Base-by-base conservation (phyloP, 2,329 filamentous ascomycete species). In the Stromatinia cepivora region DNA sequence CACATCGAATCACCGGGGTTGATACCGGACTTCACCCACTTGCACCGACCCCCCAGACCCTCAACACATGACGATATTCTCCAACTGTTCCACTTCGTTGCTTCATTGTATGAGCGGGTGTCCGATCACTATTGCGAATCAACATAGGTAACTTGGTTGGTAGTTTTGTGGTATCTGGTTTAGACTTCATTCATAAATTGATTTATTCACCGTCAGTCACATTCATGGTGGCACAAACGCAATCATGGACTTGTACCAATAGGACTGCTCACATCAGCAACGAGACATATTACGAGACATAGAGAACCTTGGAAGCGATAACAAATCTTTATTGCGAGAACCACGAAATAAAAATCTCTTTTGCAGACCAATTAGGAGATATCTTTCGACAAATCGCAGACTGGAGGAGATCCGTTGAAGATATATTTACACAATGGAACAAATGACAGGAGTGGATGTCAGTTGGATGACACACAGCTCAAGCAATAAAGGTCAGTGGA, bases 381-480 rank as follows among this genome's bases (percentile, higher is more conserved):
- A 42, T 42, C 42, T 31, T 46, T 9, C 9, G 42, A 25, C 31
- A 31, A 46, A 42, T 15, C 22, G 59, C 42, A 53, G 42, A 50
- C 9, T 22, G 42, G 36, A 48, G 17, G 7, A 36, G 11, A 42
- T n/a, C 17, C 42, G 28, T 39, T 28, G 34, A 42, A 36, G 63
- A n/a, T 20, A 66, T 52, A 22, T 45, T 46, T 64, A 56, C 42
- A 72, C 52, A 25, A 79, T 79, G 78, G 77, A 79, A 72, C 75
- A 71, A 62, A 71, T 78, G 63, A 76, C 77, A 66, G 77, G 76
- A 20, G 75, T 79, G 28, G 77, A 79, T 71, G 73, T 78, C 52
- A 77, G 75, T 48, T 79, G 77, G 77, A 77, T 79, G 75, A 77
- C 70, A 74, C 74, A 77, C 39, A 75, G 71, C 59, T 69, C 72